These are phyloP conservation scores for Botrytis fragariae DNA, from an alignment of 2,329 filamentous ascomycete genomes.

Conservation along the genomic window DNA sequence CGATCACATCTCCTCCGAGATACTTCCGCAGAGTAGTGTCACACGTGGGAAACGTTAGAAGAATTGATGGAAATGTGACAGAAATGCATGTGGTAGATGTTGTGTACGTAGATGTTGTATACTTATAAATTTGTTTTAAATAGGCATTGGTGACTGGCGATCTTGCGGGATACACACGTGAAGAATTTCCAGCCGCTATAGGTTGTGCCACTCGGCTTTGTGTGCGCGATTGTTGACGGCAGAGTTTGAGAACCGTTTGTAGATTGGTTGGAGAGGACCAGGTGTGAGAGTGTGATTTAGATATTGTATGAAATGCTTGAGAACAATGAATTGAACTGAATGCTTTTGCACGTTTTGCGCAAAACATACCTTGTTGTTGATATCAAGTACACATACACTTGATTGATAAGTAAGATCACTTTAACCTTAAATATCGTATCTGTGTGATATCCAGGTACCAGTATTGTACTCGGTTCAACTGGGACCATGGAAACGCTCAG, in stretches of 20 bases:
- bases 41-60: not conserved
- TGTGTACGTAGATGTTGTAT: not conserved
- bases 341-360: not conserved
- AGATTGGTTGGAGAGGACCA: not conserved
- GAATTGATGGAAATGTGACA: slow-evolving; percentile 2
- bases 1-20: not conserved
- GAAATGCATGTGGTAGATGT: not conserved
- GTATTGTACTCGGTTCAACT: not conserved
- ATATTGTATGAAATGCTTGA: not conserved
- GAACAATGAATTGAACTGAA: too few relatives aligned
- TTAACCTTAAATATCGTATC: not conserved
- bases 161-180: not conserved
- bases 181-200: not conserved
- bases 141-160: not conserved
- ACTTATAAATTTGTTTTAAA: not conserved
- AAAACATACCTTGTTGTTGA: not conserved
- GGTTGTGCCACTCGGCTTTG: not conserved
- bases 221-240: not conserved
- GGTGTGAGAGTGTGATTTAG: not conserved
- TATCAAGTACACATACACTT: not conserved
- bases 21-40: not conserved
- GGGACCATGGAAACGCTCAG: not conserved
- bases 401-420: not conserved
- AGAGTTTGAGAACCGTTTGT: not conserved
- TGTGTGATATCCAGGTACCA: not conserved